phyloP scores from a whole-genome alignment of 2,329 filamentous ascomycete species.

The Cucurbitaria berberidis region DNA sequence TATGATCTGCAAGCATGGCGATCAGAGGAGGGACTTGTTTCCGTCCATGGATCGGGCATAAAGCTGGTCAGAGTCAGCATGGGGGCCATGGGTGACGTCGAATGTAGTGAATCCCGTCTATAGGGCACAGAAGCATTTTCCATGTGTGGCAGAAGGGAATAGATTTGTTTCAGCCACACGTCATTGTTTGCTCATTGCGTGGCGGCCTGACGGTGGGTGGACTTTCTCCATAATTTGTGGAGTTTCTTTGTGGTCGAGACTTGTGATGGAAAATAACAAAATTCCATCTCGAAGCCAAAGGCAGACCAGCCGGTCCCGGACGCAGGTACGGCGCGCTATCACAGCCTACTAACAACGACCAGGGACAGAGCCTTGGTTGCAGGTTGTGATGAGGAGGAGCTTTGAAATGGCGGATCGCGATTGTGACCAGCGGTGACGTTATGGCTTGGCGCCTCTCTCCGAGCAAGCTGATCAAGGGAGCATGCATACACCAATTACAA shows the following conservation, averaged over 20 bases:
- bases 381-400: neutral
- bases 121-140: conserved; percentile 1
- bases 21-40: conserved; percentile 2
- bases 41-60: conserved; percentile 1
- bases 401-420: conserved; percentile 33
- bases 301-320: conserved; percentile 5
- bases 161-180: conserved; percentile 11
- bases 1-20: conserved; percentile 11
- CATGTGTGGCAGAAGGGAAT: conserved; percentile 2
- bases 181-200: conserved; percentile 17
- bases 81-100: conserved; percentile 13
- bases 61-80: conserved; percentile 11
- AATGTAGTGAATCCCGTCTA: neutral
- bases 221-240: no score
- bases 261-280: conserved; percentile 6
- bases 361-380: conserved; percentile 16
- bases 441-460: conserved; percentile 24
- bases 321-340: conserved; percentile 34
- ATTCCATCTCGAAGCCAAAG: neutral
- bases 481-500: conserved; percentile 29
- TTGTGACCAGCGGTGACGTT: conserved; percentile 37
- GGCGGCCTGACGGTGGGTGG: conserved; percentile 11
- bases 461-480: conserved; percentile 23
- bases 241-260: conserved; percentile 10
- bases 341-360: conserved; percentile 19